A percentile compares a stretch with the other conserved stretches of the same genome.
These are phyloP conservation scores for Ceraceosorus guamensis DNA, from an alignment of 1,284 basidiomycete genomes.

Conservation along the genomic window DNA sequence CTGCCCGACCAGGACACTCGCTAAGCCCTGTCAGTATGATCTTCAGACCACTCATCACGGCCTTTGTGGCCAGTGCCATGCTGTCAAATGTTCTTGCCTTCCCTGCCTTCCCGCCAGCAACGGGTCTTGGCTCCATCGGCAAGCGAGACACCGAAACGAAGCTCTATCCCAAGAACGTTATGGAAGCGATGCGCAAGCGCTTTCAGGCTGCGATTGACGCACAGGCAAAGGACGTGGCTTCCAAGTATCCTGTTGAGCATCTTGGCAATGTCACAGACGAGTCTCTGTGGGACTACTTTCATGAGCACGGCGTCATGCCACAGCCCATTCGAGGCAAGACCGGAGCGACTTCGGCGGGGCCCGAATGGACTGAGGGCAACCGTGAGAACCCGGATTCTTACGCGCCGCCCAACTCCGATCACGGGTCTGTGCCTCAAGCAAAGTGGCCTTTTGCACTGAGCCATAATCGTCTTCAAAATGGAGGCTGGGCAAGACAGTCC, in stretches of 20 bases:
- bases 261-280: constrained; percentile 2
- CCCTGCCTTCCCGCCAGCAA: no score
- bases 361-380: constrained; percentile 6
- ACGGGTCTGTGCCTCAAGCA: constrained; percentile 59
- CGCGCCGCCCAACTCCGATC: constrained; percentile 62
- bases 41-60: no score
- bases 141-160: no score
- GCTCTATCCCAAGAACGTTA: no score
- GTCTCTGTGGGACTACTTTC: constrained; percentile 7
- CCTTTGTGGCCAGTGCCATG: no score
- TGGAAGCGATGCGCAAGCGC: neutral
- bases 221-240: neutral
- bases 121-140: no score
- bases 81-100: no score
- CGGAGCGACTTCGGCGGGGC: constrained; percentile 7
- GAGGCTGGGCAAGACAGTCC: constrained; percentile 67
- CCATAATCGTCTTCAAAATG: constrained; percentile 62
- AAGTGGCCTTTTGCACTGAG: constrained; percentile 67
- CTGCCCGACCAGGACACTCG: no score
- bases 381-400: constrained; percentile 52
- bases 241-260: constrained; percentile 7
- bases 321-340: constrained; percentile 15
- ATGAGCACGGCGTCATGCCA: constrained; percentile 3
- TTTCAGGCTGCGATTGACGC: neutral
- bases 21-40: no score